Evolutionary conservation across 148 eudicot genomes (phyloP).

Genomic region (Salicornia ramosissima): DNA sequence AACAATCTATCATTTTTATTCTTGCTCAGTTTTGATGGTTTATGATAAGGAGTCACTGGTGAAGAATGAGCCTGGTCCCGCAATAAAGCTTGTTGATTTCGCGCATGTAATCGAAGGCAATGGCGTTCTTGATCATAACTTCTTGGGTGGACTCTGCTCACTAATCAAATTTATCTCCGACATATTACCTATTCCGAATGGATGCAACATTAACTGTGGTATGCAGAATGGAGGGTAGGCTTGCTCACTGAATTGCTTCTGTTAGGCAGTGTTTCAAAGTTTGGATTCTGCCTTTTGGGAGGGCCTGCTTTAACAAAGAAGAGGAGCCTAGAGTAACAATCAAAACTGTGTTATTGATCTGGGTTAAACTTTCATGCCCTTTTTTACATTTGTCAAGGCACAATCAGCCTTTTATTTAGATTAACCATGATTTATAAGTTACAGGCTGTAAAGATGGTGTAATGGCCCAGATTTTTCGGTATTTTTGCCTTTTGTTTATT

Average conservation of each 20-base stretch:
- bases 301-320: too few relatives aligned
- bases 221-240: constrained; percentile 4
- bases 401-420: not conserved
- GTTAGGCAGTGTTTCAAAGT: not conserved
- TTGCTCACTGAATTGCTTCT: not conserved
- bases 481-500: too few relatives aligned
- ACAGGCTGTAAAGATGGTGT: not conserved
- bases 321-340: too few relatives aligned
- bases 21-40: constrained; percentile 62
- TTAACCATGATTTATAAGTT: not conserved
- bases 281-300: not conserved
- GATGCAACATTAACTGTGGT: constrained; percentile 1
- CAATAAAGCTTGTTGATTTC: constrained; percentile 84
- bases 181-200: constrained; percentile 23
- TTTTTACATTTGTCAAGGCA: not conserved
- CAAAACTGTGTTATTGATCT: too few relatives aligned
- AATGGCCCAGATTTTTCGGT: too few relatives aligned
- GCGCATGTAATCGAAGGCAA: constrained; percentile 74
- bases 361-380: not conserved
- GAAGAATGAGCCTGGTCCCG: constrained; percentile 37
- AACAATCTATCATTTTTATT: constrained; percentile 64
- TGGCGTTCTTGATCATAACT: constrained; percentile 87
- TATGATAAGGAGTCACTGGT: constrained; percentile 47
- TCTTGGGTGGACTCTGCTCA: constrained; percentile 90
- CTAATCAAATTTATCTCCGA: constrained; percentile 78